phyloP scores from a whole-genome alignment of 2,329 filamentous ascomycete genomes.

The Arthrinium puccinioides region DNA sequence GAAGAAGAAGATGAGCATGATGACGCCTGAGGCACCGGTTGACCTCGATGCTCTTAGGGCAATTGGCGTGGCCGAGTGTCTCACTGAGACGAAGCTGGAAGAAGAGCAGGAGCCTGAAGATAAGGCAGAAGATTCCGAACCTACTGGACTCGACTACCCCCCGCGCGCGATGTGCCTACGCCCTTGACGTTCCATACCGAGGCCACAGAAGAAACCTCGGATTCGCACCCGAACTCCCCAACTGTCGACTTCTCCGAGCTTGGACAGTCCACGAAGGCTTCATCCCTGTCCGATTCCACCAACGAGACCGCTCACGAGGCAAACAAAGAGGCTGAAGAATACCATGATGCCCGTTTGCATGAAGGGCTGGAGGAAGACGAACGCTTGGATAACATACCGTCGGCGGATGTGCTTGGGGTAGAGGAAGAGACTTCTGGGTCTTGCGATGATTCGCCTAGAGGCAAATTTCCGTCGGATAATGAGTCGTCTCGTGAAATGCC shows the following conservation, averaged over 20 bases:
- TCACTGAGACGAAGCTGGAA: too few species aligned
- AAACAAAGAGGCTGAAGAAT: conserved; percentile 18
- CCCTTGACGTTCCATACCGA: conserved; percentile 30
- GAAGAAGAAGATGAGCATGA: conserved; percentile 46
- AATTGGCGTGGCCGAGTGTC: background rate
- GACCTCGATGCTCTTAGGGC: conserved; percentile 15
- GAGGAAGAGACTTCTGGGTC: too few species aligned
- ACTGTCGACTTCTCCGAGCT: conserved; percentile 41
- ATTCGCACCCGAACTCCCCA: conserved; percentile 53
- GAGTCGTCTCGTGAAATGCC: too few species aligned
- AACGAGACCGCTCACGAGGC: conserved; percentile 47
- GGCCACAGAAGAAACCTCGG: conserved; percentile 39
- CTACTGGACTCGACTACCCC: too few species aligned
- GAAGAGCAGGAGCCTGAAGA: conserved; percentile 10
- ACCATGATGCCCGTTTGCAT: too few species aligned
- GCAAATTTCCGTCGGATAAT: too few species aligned
- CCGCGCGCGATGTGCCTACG: conserved; percentile 17
- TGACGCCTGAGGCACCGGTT: conserved; percentile 16
- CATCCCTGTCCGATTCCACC: conserved; percentile 56
- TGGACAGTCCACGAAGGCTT: conserved; percentile 55
- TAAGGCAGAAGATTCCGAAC: too few species aligned
- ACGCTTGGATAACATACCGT: too few species aligned
- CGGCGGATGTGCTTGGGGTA: too few species aligned
- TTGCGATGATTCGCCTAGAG: too few species aligned
- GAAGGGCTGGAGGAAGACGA: conserved; percentile 12